Evolutionary conservation across 1,284 basidiomycete species (phyloP).

Genomic region (Vanrija pseudolonga): DNA sequence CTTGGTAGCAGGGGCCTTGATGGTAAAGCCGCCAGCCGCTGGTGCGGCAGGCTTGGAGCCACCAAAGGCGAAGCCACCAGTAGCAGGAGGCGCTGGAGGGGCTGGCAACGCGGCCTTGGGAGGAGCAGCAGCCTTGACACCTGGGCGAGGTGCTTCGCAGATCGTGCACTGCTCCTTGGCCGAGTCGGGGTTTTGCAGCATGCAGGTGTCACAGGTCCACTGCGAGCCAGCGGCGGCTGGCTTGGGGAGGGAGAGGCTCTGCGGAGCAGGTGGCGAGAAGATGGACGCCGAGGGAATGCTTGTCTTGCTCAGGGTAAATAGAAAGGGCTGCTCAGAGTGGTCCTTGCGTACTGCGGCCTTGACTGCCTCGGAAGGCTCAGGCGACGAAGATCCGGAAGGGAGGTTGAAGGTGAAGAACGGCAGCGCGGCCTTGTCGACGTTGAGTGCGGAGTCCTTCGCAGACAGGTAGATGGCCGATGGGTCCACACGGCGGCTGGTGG

Average conservation of each 20-base stretch:
- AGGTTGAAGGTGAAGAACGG: conserved; percentile 34
- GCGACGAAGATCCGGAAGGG: not conserved
- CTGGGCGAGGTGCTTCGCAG: conserved; percentile 52
- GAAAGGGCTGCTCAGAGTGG: conserved; percentile 1
- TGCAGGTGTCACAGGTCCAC: conserved; percentile 54
- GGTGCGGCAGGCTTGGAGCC: conserved; percentile 1
- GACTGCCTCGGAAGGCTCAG: conserved; percentile 15
- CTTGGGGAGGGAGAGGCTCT: not conserved
- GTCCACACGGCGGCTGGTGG: conserved; percentile 4
- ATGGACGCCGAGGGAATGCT: not conserved
- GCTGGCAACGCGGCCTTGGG: not conserved
- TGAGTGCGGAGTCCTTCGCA: conserved; percentile 37
- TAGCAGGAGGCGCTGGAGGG: conserved; percentile 1
- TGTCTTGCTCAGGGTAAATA: conserved; percentile 12
- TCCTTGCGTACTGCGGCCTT: conserved; percentile 8
- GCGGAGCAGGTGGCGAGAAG: not conserved
- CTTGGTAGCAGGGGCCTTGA: not conserved
- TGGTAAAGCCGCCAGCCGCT: not conserved
- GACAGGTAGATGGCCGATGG: conserved; percentile 25
- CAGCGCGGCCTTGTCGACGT: conserved; percentile 29
- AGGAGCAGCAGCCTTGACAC: conserved; percentile 6
- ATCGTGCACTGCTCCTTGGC: conserved; percentile 53
- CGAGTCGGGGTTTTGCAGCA: conserved; percentile 50
- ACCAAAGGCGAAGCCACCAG: conserved; percentile 1
- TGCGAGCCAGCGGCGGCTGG: not conserved